A percentile compares a stretch with the other conserved stretches of the same genome.
Conservation (phyloP, 345 rosid genomes). For the Hypericum androsaemum region DNA sequence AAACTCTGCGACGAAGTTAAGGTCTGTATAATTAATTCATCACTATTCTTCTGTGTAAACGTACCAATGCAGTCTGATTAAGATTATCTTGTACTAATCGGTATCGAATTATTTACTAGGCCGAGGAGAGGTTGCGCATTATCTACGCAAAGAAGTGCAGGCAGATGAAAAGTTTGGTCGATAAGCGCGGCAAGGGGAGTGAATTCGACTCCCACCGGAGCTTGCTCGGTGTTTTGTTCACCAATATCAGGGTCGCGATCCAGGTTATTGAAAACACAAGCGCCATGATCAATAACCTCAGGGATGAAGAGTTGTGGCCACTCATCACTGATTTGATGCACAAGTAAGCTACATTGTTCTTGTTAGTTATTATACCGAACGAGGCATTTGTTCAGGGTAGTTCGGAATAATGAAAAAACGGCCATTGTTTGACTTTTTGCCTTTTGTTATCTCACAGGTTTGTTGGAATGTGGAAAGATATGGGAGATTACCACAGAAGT, state of each 20-base stretch:
- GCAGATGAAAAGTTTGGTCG: slow-evolving; percentile 34
- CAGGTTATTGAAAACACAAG: slow-evolving; percentile 55
- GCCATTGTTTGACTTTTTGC: not conserved
- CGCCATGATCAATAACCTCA: slow-evolving; percentile 32
- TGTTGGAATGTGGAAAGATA: slow-evolving; percentile 52
- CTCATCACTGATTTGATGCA: slow-evolving; percentile 36
- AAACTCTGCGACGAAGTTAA: slow-evolving; percentile 66
- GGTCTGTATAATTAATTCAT: slow-evolving; percentile 24
- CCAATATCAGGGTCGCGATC: slow-evolving; percentile 44
- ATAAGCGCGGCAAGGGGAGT: slow-evolving; percentile 29
- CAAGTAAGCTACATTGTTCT: slow-evolving; percentile 27
- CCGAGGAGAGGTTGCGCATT: slow-evolving; percentile 55
- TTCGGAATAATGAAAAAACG: not conserved
- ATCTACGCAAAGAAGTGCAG: slow-evolving; percentile 34
- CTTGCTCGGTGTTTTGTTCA: slow-evolving; percentile 33
- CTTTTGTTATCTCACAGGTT: slow-evolving; percentile 22
- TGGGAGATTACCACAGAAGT: slow-evolving; percentile 50
- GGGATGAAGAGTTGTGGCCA: slow-evolving; percentile 63
- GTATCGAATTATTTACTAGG: slow-evolving; percentile 20
- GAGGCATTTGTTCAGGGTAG: too few relatives aligned
- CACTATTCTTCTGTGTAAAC: not conserved
- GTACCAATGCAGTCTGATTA: not conserved
- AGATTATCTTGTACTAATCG: not conserved
- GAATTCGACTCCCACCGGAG: slow-evolving; percentile 33
- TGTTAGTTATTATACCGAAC: not conserved